phyloP scores from a whole-genome alignment of 2,329 filamentous ascomycete species.

The Fusarium sp. region DNA sequence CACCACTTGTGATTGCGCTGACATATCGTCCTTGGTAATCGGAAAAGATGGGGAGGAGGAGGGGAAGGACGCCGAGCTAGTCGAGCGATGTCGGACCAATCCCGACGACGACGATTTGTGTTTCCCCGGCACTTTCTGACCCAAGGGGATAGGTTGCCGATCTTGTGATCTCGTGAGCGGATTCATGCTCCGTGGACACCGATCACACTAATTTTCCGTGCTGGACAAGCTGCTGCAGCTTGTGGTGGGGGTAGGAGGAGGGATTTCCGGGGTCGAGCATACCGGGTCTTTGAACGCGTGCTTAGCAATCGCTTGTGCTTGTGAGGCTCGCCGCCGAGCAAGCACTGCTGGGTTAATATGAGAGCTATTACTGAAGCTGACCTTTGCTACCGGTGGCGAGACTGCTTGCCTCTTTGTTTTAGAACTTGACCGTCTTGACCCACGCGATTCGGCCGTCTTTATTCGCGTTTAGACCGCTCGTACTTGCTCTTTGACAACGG shows the following conservation, averaged over 20 bases:
- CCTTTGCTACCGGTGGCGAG: not conserved
- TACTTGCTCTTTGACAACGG: not conserved
- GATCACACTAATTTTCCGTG: not conserved
- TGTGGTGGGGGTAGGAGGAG: slow-evolving; percentile 2
- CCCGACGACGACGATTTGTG: slow-evolving; percentile 32
- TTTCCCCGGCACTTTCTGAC: slow-evolving; percentile 21
- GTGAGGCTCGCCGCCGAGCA: not conserved
- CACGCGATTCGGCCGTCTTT: not conserved
- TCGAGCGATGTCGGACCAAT: slow-evolving; percentile 43
- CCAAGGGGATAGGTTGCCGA: slow-evolving; percentile 31
- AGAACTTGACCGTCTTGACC: not conserved
- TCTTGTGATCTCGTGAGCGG: slow-evolving; percentile 34
- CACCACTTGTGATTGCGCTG: slow-evolving; percentile 36
- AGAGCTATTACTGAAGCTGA: not conserved
- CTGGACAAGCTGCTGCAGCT: slow-evolving; percentile 13
- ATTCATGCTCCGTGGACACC: slow-evolving; percentile 17
- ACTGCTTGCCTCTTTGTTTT: not conserved
- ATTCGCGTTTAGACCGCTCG: not conserved
- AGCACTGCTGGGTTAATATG: not conserved
- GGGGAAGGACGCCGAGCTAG: not conserved
- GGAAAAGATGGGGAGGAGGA: slow-evolving; percentile 17
- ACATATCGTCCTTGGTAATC: slow-evolving; percentile 40
- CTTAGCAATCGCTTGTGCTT: slow-evolving; percentile 7
- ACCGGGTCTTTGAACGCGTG: not conserved
- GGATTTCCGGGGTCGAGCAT: slow-evolving; percentile 20